Conservation (phyloP, 139 green algal genomes). For the Micractinium sp. region DNA sequence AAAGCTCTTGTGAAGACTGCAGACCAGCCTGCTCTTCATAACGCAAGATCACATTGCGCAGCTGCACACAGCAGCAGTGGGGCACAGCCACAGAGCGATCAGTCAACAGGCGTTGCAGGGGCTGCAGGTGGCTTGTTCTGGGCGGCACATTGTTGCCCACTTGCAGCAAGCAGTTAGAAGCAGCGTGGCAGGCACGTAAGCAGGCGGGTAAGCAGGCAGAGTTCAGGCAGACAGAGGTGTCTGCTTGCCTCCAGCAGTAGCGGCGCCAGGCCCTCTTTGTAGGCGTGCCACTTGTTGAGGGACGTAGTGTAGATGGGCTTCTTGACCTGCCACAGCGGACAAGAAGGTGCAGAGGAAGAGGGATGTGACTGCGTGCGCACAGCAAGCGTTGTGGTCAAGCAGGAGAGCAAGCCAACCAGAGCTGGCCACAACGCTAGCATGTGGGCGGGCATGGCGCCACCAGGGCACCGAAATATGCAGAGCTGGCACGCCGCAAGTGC, state of each 20-base stretch:
- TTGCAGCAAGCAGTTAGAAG: background rate
- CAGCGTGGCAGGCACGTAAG: background rate
- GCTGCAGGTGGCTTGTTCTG: background rate
- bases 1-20: background rate
- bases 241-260: conserved; percentile 5
- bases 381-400: too few relatives aligned
- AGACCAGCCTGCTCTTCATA: background rate
- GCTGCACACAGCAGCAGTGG: background rate
- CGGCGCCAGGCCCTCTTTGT: conserved; percentile 27
- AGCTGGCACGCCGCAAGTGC: too few relatives aligned
- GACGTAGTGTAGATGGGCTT: conserved; percentile 21
- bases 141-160: background rate
- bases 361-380: too few relatives aligned
- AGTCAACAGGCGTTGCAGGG: background rate
- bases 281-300: conserved; percentile 13
- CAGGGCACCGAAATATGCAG: too few relatives aligned
- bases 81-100: background rate
- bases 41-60: background rate
- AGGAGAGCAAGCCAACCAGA: too few relatives aligned
- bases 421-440: too few relatives aligned
- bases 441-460: too few relatives aligned
- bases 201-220: background rate
- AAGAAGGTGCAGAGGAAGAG: background rate
- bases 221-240: background rate
- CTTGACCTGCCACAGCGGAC: background rate